Percentiles rank a stretch among this genome's conserved stretches.
Evolutionary conservation across 805 yeast species (phyloP).

Genomic region (Suhomyces vadensis): DNA sequence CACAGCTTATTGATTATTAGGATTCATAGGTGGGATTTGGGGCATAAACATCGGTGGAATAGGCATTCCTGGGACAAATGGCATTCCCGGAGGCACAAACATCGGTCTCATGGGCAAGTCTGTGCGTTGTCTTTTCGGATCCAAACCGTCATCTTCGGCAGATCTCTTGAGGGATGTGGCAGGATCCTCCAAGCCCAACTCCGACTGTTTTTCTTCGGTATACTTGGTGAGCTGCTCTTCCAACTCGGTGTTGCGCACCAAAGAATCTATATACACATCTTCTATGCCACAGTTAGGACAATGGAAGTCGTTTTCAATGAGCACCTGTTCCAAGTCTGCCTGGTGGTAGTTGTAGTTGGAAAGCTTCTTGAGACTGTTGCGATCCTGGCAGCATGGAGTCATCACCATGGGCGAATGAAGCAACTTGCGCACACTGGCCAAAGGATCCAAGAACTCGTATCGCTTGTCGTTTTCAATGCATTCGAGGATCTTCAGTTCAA

Average conservation of each 20-base stretch:
- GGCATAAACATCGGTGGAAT: constrained; percentile 26
- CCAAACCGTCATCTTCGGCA: constrained; percentile 20
- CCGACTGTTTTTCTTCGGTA: constrained; percentile 35
- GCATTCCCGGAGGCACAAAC: constrained; percentile 13
- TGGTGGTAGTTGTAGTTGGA: constrained; percentile 42
- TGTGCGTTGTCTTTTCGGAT: constrained; percentile 28
- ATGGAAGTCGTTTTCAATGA: constrained; percentile 80
- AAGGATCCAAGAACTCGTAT: constrained; percentile 64
- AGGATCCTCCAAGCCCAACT: constrained; percentile 40
- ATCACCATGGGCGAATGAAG: constrained; percentile 66
- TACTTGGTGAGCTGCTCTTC: constrained; percentile 55
- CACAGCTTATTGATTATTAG: not conserved
- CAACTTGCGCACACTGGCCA: constrained; percentile 47
- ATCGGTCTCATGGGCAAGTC: constrained; percentile 17
- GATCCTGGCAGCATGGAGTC: constrained; percentile 77
- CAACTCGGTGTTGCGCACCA: constrained; percentile 62
- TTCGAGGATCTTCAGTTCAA: constrained; percentile 39
- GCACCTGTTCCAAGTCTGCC: constrained; percentile 39
- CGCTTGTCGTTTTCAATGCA: constrained; percentile 31
- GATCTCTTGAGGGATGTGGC: constrained; percentile 19
- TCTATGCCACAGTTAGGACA: constrained; percentile 84
- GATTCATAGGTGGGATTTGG: constrained; percentile 11
- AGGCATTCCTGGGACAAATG: constrained; percentile 21
- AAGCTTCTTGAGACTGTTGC: constrained; percentile 56
- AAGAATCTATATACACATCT: constrained; percentile 74